phyloP scores from a whole-genome alignment of 305 asterid genomes.

The Lippia alba region DNA sequence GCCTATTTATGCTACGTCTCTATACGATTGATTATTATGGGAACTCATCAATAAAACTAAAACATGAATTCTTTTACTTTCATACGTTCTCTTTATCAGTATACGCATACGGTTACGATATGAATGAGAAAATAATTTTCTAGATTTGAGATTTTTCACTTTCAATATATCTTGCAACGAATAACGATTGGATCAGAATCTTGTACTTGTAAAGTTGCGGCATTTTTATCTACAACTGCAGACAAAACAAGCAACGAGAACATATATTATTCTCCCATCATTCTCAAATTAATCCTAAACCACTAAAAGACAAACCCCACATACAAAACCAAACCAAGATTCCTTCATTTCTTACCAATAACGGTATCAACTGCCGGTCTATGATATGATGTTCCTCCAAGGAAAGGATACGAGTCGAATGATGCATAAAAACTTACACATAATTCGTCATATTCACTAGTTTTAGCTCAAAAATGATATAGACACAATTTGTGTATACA shows the following conservation, averaged over 20 bases:
- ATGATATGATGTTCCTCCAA: neutral
- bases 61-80: too few species aligned
- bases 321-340: too few species aligned
- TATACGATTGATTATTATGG: too few species aligned
- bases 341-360: constrained; percentile 4
- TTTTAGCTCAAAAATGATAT: neutral
- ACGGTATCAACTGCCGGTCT: constrained; percentile 35
- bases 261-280: neutral
- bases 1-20: too few species aligned
- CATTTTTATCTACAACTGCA: constrained; percentile 19
- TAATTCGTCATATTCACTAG: too few species aligned
- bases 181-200: neutral
- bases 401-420: constrained; percentile 15
- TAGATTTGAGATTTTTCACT: too few species aligned
- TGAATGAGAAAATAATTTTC: too few species aligned
- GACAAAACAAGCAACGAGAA: constrained; percentile 31
- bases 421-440: constrained; percentile 17
- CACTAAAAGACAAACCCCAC: constrained; percentile 24
- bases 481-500: neutral
- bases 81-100: too few species aligned
- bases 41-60: too few species aligned
- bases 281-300: constrained; percentile 18
- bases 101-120: too few species aligned
- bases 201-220: neutral
- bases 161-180: neutral